Evolutionary conservation across 345 rosid genomes (phyloP).

Genomic region (Sisymbrium altissimum): DNA sequence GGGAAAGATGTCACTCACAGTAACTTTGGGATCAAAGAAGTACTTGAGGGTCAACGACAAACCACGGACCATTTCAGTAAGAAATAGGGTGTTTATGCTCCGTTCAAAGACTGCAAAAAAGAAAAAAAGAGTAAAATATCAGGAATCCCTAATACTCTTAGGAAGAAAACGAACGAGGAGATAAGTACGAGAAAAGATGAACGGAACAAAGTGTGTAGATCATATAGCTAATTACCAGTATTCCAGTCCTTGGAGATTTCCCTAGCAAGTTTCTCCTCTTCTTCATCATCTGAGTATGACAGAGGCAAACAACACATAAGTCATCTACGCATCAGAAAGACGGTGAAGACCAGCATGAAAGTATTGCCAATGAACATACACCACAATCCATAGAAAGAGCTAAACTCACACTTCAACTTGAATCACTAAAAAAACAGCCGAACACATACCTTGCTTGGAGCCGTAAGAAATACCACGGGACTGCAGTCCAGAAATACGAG

Average conservation of each 20-base stretch:
- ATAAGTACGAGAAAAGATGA: neutral
- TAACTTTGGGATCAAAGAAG: slow-evolving; percentile 90
- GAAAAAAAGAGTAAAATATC: slow-evolving; percentile 10
- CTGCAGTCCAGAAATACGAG: slow-evolving; percentile 40
- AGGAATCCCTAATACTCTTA: neutral
- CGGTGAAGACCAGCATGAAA: neutral
- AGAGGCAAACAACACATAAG: neutral
- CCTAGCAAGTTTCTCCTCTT: slow-evolving; percentile 82
- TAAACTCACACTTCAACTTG: neutral
- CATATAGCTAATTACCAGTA: slow-evolving; percentile 48
- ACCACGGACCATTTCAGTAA: slow-evolving; percentile 96
- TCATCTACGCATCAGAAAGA: neutral
- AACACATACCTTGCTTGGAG: slow-evolving; percentile 53
- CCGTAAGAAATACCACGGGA: slow-evolving; percentile 51
- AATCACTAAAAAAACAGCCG: neutral
- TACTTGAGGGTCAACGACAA: slow-evolving; percentile 83
- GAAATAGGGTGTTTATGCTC: slow-evolving; percentile 86
- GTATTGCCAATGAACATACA: neutral
- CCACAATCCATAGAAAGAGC: neutral
- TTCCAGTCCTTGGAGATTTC: slow-evolving; percentile 99
- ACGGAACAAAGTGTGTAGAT: neutral
- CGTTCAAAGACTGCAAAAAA: slow-evolving; percentile 71
- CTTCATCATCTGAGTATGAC: slow-evolving; percentile 67
- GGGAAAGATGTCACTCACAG: slow-evolving; percentile 54
- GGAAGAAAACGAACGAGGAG: neutral